Percentiles rank a stretch among this genome's conserved stretches.
Conservation (phyloP, 257 asterid genomes). For the Nyctanthes arbortristis region DNA sequence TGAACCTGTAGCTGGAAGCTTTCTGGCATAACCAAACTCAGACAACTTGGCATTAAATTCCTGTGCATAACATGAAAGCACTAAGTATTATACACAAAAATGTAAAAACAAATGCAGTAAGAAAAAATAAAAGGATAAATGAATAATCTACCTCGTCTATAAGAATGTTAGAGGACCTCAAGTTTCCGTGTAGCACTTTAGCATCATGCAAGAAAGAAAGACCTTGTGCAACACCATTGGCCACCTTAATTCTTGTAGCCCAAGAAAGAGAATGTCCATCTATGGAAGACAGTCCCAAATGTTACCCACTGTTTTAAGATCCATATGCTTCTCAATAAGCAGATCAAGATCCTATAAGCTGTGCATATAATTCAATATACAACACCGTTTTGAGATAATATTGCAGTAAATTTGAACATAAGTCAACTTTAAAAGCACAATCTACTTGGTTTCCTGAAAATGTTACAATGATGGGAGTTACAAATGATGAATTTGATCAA, state of each 20-base stretch:
- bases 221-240: conserved; percentile 27
- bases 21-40: too few species aligned
- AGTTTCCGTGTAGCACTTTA: conserved; percentile 20
- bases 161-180: conserved; percentile 17
- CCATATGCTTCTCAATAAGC: background rate
- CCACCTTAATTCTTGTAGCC: conserved; percentile 25
- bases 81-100: too few species aligned
- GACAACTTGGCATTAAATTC: too few species aligned
- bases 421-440: background rate
- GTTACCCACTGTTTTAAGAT: background rate
- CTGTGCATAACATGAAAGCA: too few species aligned
- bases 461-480: background rate
- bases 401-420: background rate
- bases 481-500: too few species aligned
- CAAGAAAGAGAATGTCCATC: conserved; percentile 21
- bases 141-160: conserved; percentile 25
- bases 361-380: too few species aligned
- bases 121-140: background rate
- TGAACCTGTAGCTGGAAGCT: too few species aligned
- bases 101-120: background rate
- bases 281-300: background rate
- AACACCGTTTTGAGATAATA: too few species aligned
- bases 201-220: conserved; percentile 32
- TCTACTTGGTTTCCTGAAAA: background rate
- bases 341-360: background rate